These are phyloP conservation scores for Tephrocybe sp. DNA, from an alignment of 768 basidiomycete genomes.

Conservation along the genomic window DNA sequence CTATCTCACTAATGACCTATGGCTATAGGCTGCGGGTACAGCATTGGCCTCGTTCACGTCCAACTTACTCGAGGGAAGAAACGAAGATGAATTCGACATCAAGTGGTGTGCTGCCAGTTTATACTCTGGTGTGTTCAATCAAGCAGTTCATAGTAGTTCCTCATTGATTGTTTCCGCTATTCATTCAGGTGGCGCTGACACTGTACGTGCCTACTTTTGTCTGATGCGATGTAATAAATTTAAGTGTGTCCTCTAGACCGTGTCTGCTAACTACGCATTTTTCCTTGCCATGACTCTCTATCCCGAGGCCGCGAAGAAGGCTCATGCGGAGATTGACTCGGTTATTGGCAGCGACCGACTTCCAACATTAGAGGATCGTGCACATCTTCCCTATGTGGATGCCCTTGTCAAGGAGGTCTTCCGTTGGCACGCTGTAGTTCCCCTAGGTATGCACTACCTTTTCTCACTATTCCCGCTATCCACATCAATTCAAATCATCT, in stretches of 20 bases:
- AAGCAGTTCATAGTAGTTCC: conserved; percentile 35
- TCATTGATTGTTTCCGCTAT: neutral
- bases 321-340: conserved; percentile 60
- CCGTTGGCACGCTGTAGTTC: conserved; percentile 46
- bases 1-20: conserved; percentile 2
- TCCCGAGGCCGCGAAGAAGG: conserved; percentile 54
- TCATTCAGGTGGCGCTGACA: conserved; percentile 50
- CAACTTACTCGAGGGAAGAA: conserved; percentile 49
- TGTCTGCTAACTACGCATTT: conserved; percentile 56
- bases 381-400: conserved; percentile 55
- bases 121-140: conserved; percentile 38
- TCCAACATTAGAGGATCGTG: conserved; percentile 56
- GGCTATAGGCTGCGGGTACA: conserved; percentile 50
- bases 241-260: conserved; percentile 41
- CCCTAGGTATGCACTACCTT: conserved; percentile 44
- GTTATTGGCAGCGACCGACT: conserved; percentile 58
- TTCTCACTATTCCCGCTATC: conserved; percentile 33
- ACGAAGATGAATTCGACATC: conserved; percentile 52
- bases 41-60: conserved; percentile 58
- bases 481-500: neutral
- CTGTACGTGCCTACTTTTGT: conserved; percentile 31
- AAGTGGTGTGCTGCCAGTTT: conserved; percentile 62
- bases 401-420: conserved; percentile 58
- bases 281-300: conserved; percentile 60
- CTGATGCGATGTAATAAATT: neutral